Evolutionary conservation across 345 rosid genomes (phyloP), one percentile per base, ranked within the genome.

Genomic region (Eutrema japonicum): DNA sequence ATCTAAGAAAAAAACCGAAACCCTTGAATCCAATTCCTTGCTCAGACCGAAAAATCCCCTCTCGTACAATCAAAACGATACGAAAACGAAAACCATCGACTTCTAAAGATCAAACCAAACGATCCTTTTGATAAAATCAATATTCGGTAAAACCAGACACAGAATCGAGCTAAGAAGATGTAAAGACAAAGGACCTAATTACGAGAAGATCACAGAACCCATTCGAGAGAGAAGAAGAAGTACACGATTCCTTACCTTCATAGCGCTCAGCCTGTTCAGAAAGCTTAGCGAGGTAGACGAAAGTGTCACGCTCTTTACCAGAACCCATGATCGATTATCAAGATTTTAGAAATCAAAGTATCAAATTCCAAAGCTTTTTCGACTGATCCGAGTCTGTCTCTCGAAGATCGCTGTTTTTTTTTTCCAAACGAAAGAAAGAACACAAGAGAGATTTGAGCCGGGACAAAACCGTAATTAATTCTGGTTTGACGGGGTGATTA

Each of bases 241-340:
- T 8, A 46, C 9, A 60, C 14, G 68, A 59, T 43, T 64, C 42
- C 6, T 60, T 48, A 82, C 83, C 86, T 51, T 85, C 87, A 59
- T 85, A 87, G 16, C 91, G 87, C 61, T 87, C 89, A 55, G 89
- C 86, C 70, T 87, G 91, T 75, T 87, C 91, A n/a, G 88, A 85
- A n/a, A 87, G 80, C 73, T 83, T 87, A 57, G 91, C 91, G 42
- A 77, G 70, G 78, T 85, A 87, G 37, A 85, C 86, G 74, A 69
- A 79, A 70, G 58, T 49, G 9, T 81, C 86, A 38, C 86, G 88
- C 51, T 82, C 86, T 51, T 81, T 81, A 0, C 68, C 70, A 37
- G 86, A 80, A 56, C 16, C 86, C 86, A 85, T 49, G 26, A 22
- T 0, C 26, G 26, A 22, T 22, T 22, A 1, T 22, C 26, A 22